Conservation (phyloP, 1,284 basidiomycete species). For the Austroboletus rostrupii region DNA sequence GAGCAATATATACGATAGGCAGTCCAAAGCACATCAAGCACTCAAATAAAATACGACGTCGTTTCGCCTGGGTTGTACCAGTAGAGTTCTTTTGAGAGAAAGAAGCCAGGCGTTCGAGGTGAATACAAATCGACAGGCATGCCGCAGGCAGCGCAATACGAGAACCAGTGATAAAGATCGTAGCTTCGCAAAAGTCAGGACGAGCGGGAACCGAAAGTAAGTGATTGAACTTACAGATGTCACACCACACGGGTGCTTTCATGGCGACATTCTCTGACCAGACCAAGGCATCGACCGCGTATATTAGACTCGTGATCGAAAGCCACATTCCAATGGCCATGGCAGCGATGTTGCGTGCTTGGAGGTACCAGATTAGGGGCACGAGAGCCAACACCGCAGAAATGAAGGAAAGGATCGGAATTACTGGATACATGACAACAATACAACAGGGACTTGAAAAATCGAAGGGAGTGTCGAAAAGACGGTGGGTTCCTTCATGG, state of each 20-base stretch:
- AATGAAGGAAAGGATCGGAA: constrained; percentile 47
- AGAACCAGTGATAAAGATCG: constrained; percentile 41
- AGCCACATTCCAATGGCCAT: constrained; percentile 39
- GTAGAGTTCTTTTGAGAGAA: constrained; percentile 16
- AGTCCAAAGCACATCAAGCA: constrained; percentile 48
- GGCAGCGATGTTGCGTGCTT: constrained; percentile 45
- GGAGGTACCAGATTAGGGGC: constrained; percentile 36
- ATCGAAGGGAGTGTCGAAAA: constrained; percentile 12
- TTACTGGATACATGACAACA: constrained; percentile 43
- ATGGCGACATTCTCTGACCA: constrained; percentile 26
- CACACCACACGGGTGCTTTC: constrained; percentile 31
- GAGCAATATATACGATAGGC: constrained; percentile 52
- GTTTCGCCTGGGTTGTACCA: constrained; percentile 24
- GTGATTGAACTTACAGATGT: constrained; percentile 30
- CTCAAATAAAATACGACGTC: constrained; percentile 42
- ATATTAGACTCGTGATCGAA: constrained; percentile 25
- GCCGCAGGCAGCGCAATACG: constrained; percentile 47
- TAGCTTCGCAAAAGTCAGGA: constrained; percentile 36
- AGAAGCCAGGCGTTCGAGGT: constrained; percentile 30
- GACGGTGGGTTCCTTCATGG: background rate
- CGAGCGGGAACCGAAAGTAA: background rate
- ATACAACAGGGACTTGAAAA: constrained; percentile 7
- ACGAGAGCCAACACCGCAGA: constrained; percentile 39
- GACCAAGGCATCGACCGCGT: constrained; percentile 30
- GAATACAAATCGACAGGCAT: constrained; percentile 43